Percentiles rank a stretch among this genome's conserved stretches.
These are phyloP conservation scores for Cordyceps militaris DNA, from an alignment of 2,329 filamentous ascomycete species.

Conservation along the genomic window DNA sequence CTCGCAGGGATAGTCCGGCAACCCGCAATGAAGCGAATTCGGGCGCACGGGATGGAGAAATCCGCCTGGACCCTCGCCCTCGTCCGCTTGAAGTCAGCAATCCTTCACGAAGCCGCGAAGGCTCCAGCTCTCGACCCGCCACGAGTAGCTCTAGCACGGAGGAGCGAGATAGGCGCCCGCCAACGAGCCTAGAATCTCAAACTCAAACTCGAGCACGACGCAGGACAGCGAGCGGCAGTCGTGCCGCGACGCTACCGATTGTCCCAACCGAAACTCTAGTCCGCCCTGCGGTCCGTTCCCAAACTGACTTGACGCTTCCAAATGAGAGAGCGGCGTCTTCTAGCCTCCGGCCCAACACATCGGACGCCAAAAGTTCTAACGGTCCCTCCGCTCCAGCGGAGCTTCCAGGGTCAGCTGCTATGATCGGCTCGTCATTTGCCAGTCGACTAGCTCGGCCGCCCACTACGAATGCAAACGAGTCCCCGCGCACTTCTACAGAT, in stretches of 20 bases:
- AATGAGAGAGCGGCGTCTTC: slow-evolving; percentile 33
- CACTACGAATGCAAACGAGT: neutral
- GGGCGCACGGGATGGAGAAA: neutral
- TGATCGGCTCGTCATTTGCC: slow-evolving; percentile 8
- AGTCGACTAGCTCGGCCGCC: slow-evolving; percentile 5
- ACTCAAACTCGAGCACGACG: slow-evolving; percentile 30
- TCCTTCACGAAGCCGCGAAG: slow-evolving; percentile 27
- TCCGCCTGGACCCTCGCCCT: slow-evolving; percentile 21
- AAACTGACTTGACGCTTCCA: slow-evolving; percentile 53
- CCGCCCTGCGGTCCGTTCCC: slow-evolving; percentile 51
- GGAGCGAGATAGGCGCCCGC: slow-evolving; percentile 45
- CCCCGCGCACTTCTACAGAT: slow-evolving; percentile 4
- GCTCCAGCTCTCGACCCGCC: slow-evolving; percentile 39
- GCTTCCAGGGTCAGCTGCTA: slow-evolving; percentile 9
- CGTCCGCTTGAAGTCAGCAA: slow-evolving; percentile 22
- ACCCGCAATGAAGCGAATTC: slow-evolving; percentile 14
- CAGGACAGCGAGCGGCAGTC: slow-evolving; percentile 47
- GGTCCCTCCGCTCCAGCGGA: slow-evolving; percentile 22
- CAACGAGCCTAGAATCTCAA: slow-evolving; percentile 26
- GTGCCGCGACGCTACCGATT: slow-evolving; percentile 46
- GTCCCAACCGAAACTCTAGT: slow-evolving; percentile 35
- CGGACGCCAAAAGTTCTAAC: slow-evolving; percentile 37
- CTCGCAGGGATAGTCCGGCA: slow-evolving; percentile 20
- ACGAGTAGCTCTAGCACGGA: slow-evolving; percentile 38
- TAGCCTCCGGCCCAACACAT: slow-evolving; percentile 32